Evolutionary conservation across 441 rosid genomes (phyloP).

Genomic region (Breynia disticha): DNA sequence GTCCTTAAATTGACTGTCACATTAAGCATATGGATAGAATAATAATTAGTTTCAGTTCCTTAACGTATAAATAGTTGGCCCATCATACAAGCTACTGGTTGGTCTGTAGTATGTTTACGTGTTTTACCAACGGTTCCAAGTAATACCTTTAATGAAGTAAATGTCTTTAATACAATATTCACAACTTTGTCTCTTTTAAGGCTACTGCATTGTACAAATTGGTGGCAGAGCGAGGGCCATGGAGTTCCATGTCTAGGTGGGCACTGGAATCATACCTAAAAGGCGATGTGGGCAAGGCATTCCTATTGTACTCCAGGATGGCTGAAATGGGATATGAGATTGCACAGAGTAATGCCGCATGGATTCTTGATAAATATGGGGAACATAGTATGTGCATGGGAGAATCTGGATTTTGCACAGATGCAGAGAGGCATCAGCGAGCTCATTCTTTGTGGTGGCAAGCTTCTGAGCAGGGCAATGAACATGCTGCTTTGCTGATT

Average conservation of each 20-base stretch:
- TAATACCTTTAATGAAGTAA: background rate
- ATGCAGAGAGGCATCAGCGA: constrained; percentile 81
- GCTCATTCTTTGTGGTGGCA: constrained; percentile 99
- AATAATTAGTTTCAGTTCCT: too few relatives aligned
- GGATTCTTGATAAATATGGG: constrained; percentile 95
- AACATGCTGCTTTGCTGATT: constrained; percentile 95
- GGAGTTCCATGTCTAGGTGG: constrained; percentile 99
- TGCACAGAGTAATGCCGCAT: constrained; percentile 97
- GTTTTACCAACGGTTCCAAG: too few relatives aligned
- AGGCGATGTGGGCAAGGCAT: constrained; percentile 91
- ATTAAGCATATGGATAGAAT: too few relatives aligned
- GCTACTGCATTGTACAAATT: constrained; percentile 90
- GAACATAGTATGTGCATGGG: constrained; percentile 97
- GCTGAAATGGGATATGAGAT: constrained; percentile 97
- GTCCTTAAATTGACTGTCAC: too few relatives aligned
- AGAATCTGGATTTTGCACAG: constrained; percentile 80
- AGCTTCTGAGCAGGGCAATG: constrained; percentile 99
- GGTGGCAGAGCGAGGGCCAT: constrained; percentile 99
- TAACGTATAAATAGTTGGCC: too few relatives aligned
- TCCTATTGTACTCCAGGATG: constrained; percentile 82
- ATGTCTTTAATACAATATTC: too few relatives aligned
- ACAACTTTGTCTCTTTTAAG: constrained; percentile 27
- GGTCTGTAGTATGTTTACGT: too few relatives aligned
- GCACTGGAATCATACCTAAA: constrained; percentile 91
- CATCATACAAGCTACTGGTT: too few relatives aligned